Evolutionary conservation across 225 moss, liverwort and hornwort species (phyloP).

Genomic region (Antitrichia curtipendula): DNA sequence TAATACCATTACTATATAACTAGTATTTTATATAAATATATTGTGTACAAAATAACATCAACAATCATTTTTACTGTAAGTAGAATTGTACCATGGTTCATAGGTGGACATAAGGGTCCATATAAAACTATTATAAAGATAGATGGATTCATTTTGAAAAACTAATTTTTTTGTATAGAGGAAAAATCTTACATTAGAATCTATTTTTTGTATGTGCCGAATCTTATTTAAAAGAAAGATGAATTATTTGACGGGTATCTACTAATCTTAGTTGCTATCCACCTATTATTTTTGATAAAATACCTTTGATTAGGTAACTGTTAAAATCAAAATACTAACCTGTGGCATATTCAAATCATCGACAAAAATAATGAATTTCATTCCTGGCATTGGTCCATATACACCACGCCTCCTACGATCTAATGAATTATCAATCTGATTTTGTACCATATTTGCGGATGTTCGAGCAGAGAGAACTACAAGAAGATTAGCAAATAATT

Average conservation of each 20-base stretch:
- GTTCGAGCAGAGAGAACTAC: neutral
- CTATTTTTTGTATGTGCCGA: neutral
- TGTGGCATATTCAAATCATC: neutral
- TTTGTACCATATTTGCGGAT: neutral
- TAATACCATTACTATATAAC: no score
- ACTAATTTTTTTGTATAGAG: accelerated
- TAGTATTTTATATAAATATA: neutral
- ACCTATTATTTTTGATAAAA: no score
- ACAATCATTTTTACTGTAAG: neutral
- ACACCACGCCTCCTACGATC: neutral
- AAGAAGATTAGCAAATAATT: neutral
- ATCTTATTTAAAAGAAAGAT: neutral
- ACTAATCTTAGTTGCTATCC: neutral
- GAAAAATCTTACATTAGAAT: accelerated
- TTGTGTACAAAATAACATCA: no score
- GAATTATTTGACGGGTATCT: neutral
- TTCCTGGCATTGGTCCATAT: neutral
- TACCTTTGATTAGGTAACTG: accelerated
- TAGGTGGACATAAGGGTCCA: neutral
- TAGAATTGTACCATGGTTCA: neutral
- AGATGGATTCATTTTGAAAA: neutral
- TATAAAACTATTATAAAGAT: neutral
- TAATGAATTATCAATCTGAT: neutral
- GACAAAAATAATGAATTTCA: neutral
- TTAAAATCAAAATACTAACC: neutral